These are phyloP conservation scores for Botryotinia narcissicola DNA, from an alignment of 2,329 filamentous ascomycete genomes.

Conservation along the genomic window DNA sequence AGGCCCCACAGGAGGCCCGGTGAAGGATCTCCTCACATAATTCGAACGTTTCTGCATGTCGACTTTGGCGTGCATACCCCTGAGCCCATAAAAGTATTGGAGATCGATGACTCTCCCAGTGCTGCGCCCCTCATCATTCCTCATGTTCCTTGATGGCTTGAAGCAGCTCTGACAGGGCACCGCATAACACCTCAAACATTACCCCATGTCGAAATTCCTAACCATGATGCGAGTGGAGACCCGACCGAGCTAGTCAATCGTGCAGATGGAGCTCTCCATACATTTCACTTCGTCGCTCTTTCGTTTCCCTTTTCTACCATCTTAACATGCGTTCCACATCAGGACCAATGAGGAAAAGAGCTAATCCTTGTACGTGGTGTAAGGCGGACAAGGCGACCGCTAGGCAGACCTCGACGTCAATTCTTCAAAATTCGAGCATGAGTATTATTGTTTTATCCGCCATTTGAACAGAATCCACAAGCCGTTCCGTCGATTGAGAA, in stretches of 20 bases:
- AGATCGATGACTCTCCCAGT: background rate
- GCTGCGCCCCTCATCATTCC: conserved; percentile 14
- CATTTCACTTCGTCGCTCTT: background rate
- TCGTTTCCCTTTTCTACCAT: background rate
- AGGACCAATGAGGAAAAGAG: background rate
- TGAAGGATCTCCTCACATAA: conserved; percentile 12
- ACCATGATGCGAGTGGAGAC: background rate
- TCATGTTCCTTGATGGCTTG: background rate
- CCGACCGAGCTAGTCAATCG: conserved; percentile 8
- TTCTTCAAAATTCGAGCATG: background rate
- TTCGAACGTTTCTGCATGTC: background rate
- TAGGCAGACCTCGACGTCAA: conserved; percentile 25
- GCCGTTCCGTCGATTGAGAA: background rate
- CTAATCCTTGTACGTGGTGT: background rate
- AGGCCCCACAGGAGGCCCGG: conserved; percentile 1
- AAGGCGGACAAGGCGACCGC: conserved; percentile 29
- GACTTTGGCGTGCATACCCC: conserved; percentile 11
- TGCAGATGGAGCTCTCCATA: background rate
- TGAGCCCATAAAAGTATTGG: background rate
- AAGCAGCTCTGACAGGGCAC: background rate
- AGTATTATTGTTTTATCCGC: background rate
- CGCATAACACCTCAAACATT: background rate
- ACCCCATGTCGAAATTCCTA: background rate
- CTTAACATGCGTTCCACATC: background rate
- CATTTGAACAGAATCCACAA: background rate